Conservation (phyloP, 2,329 filamentous ascomycete species). For the Trichophyton rubrum region DNA sequence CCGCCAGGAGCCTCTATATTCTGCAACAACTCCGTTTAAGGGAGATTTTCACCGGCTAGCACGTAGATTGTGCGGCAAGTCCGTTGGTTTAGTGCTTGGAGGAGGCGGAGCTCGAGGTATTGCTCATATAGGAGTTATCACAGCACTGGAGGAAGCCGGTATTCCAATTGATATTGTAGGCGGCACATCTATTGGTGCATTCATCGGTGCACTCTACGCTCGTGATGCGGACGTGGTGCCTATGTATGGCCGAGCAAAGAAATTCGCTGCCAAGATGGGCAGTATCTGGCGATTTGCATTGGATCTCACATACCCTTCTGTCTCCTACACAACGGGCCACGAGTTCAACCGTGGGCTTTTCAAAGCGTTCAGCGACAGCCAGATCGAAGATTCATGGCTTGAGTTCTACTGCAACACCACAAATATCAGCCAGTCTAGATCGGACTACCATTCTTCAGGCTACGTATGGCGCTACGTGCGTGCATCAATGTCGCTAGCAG, state of each 20-base stretch:
- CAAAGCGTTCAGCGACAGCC: constrained; percentile 91
- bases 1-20: constrained; percentile 79
- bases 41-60: constrained; percentile 93
- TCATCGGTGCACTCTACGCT: constrained; percentile 89
- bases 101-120: constrained; percentile 89
- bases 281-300: constrained; percentile 98
- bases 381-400: constrained; percentile 98
- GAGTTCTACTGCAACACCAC: constrained; percentile 99
- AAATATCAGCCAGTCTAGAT: constrained; percentile 87
- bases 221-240: constrained; percentile 93
- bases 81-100: constrained; percentile 83
- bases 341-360: constrained; percentile 99
- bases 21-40: constrained; percentile 83
- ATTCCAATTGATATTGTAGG: constrained; percentile 93
- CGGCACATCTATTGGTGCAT: constrained; percentile 90
- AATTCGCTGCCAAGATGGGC: constrained; percentile 96
- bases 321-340: constrained; percentile 93
- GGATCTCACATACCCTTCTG: constrained; percentile 89
- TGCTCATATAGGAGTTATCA: constrained; percentile 84
- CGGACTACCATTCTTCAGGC: constrained; percentile 86
- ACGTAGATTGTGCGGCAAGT: constrained; percentile 80
- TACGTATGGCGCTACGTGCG: constrained; percentile 97
- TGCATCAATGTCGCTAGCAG: constrained; percentile 92
- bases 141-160: constrained; percentile 87
- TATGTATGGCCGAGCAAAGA: constrained; percentile 93